Base-by-base conservation (phyloP, 805 yeast genomes). In the Cyberlindnera xishuangbannaensis region DNA sequence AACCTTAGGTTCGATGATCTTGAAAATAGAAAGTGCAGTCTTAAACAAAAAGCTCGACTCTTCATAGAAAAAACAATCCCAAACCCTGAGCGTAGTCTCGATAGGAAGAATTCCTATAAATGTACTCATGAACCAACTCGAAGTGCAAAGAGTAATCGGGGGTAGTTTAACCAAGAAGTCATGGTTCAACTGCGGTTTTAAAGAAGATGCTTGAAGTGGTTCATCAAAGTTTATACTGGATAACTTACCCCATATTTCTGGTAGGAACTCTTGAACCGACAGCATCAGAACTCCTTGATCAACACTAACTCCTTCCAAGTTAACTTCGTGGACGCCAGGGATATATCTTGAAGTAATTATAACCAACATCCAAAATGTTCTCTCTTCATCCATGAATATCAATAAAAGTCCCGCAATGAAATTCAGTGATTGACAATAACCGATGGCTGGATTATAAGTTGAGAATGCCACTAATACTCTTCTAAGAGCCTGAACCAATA, bases 111-210 rank as follows among this genome's bases (percentile, higher is more conserved):
- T 76, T 0, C 95, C 95, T 22, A 92, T 86, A 59, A 83, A 92
- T n/a, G 85, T 73, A 48, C 96, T 83, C 97, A 92, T 90, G 53
- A 92, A 92, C 98, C 98, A 92, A 34, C 95, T 78, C 0, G 96
- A 90, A 1, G 97, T 92, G 45, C 95, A 92, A 28, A 92, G 67
- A 1, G 96, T 83, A 4, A 92, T 72, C 2, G 97, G 95, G 1
- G 98, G 97, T 27, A 88, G 61, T 45, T 82, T 79, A 12, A 75
- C 68, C 20, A 90, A 66, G 40, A 84, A 78, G 50, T 71, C 66
- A 28, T 64, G 51, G 19, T 45, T 61, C 13, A 51, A 19, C 44
- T 54, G 8, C 4, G 34, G 28, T n/a, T 21, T 25, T 29, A 31
- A 15, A 25, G 67, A 5, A 8, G 30, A 18, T 30, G 31, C 20